phyloP scores from a whole-genome alignment of 768 basidiomycete species.

The Guyanaporus albipodus region DNA sequence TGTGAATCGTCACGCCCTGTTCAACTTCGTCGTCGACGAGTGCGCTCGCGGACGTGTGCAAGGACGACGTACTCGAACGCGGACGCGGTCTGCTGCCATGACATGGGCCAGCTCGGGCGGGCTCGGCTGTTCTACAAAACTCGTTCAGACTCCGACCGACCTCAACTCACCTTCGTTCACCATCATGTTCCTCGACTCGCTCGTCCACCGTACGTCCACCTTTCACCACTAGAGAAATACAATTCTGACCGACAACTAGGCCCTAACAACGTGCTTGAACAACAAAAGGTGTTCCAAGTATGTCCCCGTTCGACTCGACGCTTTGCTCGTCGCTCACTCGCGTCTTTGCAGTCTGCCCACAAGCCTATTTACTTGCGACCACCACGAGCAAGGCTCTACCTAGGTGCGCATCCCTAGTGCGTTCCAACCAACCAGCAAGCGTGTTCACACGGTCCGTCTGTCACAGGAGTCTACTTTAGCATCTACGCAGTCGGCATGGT shows the following conservation, averaged over 20 bases:
- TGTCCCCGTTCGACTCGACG: background rate
- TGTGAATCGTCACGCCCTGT: constrained; percentile 81
- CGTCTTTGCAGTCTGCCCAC: constrained; percentile 33
- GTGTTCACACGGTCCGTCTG: background rate
- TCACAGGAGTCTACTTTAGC: constrained; percentile 52
- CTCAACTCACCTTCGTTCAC: background rate
- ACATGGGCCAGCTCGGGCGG: constrained; percentile 28
- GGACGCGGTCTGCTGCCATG: constrained; percentile 68
- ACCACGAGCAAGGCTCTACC: constrained; percentile 59
- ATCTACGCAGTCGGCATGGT: constrained; percentile 52
- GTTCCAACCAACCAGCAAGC: rapidly evolving
- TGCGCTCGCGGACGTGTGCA: background rate
- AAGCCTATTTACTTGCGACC: constrained; percentile 55
- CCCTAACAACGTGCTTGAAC: constrained; percentile 63
- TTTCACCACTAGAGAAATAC: no score
- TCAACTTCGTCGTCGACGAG: background rate
- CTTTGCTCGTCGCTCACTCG: constrained; percentile 4
- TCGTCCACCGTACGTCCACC: constrained; percentile 62
- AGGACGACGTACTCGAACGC: constrained; percentile 61
- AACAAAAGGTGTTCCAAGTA: constrained; percentile 67
- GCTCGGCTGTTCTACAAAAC: constrained; percentile 36
- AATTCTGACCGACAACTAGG: constrained; percentile 33
- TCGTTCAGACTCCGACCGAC: constrained; percentile 32
- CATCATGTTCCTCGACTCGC: constrained; percentile 54
- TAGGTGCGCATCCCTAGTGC: constrained; percentile 41